Base-by-base conservation (phyloP, 1,139 yeast genomes). In the Suhomyces taliae region DNA sequence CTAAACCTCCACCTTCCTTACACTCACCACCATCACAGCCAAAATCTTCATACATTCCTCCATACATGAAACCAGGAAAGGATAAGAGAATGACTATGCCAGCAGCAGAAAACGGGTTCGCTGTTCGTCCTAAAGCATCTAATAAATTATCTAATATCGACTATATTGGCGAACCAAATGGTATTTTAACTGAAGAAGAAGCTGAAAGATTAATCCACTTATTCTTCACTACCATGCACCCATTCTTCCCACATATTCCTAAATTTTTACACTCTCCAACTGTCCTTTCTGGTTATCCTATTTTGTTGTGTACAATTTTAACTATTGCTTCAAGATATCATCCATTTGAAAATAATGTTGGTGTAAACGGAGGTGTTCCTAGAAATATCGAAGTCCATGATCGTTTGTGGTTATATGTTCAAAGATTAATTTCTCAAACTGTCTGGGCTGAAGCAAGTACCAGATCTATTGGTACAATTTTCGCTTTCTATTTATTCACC, bases 391-490 rank as follows among this genome's bases (percentile, higher is more conserved):
- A 79, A 54, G 76, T 85, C 7, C 97, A 90, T 62, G 90, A 85
- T 55, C 75, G 85, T 47, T 67, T 90, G 41, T 90, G 97, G 97
- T 78, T 84, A 27, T 83, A 87, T 60, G 90, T 91, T 46, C 97
- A 90, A 66, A 67, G 85, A 53, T 72, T 90, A 48, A 85, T 90
- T 41, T 87, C 96, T 2, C 90, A 85, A 62, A 86, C 96, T 0
- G 93, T 90, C 6, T 90, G 97, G 97, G 96, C 96, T 0, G 97
- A 89, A 62, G 95, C 96, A 0, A 83, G 90, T 50, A 87, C 96
- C 5, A 71, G 97, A 52, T 85, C 95, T 0, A 81, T 90, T 7
- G 97, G 96, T 1, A 90, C 97, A 0, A 85, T 90, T 7, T 78
- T 87, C 56, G 91, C 97, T 1, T 89, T 90, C 60, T 68, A 90